phyloP scores from a whole-genome alignment of 2,329 filamentous ascomycete species.

The Colletotrichum falcatum region DNA sequence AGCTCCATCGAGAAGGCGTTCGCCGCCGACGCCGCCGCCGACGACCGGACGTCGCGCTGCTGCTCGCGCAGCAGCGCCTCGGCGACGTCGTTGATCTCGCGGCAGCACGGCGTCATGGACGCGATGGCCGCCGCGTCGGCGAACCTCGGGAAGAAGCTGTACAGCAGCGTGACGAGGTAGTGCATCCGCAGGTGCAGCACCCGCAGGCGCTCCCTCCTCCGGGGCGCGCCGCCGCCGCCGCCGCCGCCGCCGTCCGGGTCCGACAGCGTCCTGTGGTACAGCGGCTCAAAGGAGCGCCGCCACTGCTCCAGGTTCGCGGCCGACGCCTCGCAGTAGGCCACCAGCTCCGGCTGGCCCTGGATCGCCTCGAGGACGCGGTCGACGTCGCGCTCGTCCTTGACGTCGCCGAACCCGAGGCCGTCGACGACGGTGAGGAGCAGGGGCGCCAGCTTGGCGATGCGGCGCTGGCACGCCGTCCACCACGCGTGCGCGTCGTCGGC shows the following conservation, averaged over 20 bases:
- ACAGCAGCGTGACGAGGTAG: conserved; percentile 56
- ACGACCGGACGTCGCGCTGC: conserved; percentile 32
- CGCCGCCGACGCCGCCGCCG: conserved; percentile 43
- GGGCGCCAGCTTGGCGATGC: conserved; percentile 48
- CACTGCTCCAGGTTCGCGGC: conserved; percentile 50
- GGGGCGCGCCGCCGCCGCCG: too few relatives aligned
- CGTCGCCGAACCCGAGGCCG: conserved; percentile 33
- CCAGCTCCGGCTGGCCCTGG: conserved; percentile 29
- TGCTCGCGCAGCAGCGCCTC: conserved; percentile 51
- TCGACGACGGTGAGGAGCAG: conserved; percentile 31
- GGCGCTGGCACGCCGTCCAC: conserved; percentile 53
- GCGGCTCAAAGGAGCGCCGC: conserved; percentile 53
- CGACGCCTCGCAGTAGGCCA: conserved; percentile 29
- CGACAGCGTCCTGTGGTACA: conserved; percentile 49
- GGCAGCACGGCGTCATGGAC: conserved; percentile 56
- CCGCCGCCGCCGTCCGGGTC: conserved; percentile 45
- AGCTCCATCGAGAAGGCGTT: conserved; percentile 59
- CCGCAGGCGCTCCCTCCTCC: conserved; percentile 44
- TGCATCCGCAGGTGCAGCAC: conserved; percentile 55
- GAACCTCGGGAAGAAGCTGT: conserved; percentile 54
- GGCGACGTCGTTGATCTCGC: conserved; percentile 54
- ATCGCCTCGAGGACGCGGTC: conserved; percentile 17
- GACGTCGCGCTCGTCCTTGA: conserved; percentile 29
- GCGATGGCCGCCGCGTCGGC: conserved; percentile 52
- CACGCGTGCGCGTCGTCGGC: conserved; percentile 53